phyloP scores from a whole-genome alignment of 495 filamentous ascomycete genomes.

The Talaromyces ruber region DNA sequence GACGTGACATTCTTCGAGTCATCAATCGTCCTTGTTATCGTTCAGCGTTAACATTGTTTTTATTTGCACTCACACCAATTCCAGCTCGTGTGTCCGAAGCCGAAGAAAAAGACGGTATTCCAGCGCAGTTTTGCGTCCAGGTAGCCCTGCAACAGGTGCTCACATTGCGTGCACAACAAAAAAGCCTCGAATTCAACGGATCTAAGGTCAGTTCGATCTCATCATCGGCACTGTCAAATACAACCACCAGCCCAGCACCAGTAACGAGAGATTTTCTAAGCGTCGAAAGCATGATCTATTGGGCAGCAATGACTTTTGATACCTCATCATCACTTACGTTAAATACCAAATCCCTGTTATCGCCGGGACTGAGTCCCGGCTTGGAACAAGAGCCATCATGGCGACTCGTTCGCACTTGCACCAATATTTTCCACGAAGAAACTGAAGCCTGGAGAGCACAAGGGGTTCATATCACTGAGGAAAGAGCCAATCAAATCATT shows the following conservation, averaged over 20 bases:
- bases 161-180: constrained; percentile 10
- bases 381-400: constrained; percentile 11
- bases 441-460: constrained; percentile 10
- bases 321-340: constrained; percentile 13
- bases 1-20: constrained; percentile 7
- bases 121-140: constrained; percentile 13
- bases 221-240: constrained; percentile 2
- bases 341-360: constrained; percentile 12
- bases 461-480: constrained; percentile 11
- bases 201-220: constrained; percentile 12
- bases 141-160: constrained; percentile 14
- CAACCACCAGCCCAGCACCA: constrained; percentile 7
- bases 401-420: constrained; percentile 12
- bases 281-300: constrained; percentile 14
- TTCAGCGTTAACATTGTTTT: constrained; percentile 11
- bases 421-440: constrained; percentile 13
- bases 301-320: constrained; percentile 14
- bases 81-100: constrained; percentile 13
- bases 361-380: constrained; percentile 8
- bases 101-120: constrained; percentile 11
- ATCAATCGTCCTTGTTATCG: constrained; percentile 15
- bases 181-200: constrained; percentile 14
- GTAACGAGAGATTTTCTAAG: constrained; percentile 11
- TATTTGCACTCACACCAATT: constrained; percentile 12
- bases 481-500: constrained; percentile 14